Base-by-base conservation (phyloP, 305 asterid species). In the Rubia peregrina region DNA sequence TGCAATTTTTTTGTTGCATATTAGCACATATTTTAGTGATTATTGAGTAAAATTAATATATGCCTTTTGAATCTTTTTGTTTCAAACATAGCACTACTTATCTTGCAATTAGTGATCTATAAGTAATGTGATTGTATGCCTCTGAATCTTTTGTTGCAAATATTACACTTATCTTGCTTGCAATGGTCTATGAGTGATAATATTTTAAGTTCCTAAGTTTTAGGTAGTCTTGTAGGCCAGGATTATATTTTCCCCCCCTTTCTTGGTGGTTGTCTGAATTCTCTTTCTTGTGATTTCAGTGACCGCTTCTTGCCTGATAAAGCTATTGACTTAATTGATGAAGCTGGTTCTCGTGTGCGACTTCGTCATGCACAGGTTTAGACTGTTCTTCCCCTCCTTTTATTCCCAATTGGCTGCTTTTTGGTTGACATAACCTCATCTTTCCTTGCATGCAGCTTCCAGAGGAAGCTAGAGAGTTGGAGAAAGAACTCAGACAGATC, bases 301-400 rank as follows among this genome's bases (percentile, higher is more conserved):
- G 99, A 94, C 77, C 97, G 99, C 5, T 94, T 94, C 80, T 82
- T 94, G 79, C 99, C 99, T 51, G 99, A 94, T 67, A 94, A 94
- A 84, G 99, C 99, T 61, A 94, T 94, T 62, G 99, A 94, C 86
- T 86, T 94, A 96, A 69, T 94, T 53, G 99, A 94, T 82, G 98
- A 94, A 78, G 99, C 99, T 79, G 98, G 99, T 71, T 94, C 99
- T 67, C 87, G 96, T 67, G 99, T 94, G 78, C 85, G 98, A 78
- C 98, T 91, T 84, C 96, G 86, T 66, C 99, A 91, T 81, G 99
- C 98, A 33, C 97, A 94, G 91, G 99, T 87, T 69, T 76, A 79
- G 19, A 67, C 51, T 65, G 79, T 73, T 78, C 76, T 68, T 74
- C 10, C 36, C 44, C 40, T 22, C 62, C 65, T 56, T 49, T 61